Evolutionary conservation across 768 basidiomycete species (phyloP).

Genomic region (Rhizopogon roseolus): DNA sequence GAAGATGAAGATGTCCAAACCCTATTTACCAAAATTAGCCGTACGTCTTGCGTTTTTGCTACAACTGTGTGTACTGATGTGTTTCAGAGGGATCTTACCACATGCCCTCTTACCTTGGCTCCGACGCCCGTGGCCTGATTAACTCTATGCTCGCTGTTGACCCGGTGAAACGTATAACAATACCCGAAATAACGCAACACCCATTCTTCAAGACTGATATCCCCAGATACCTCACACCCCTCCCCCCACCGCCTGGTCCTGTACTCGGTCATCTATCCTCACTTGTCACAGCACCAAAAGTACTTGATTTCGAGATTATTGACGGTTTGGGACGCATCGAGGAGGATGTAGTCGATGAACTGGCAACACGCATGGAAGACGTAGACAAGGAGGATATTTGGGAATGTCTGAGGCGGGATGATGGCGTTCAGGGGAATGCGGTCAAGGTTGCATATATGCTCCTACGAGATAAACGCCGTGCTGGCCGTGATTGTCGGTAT

Average conservation of each 20-base stretch:
- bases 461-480: conserved; percentile 79
- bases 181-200: conserved; percentile 86
- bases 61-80: background rate
- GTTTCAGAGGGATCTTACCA: conserved; percentile 80
- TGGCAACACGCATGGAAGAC: conserved; percentile 65
- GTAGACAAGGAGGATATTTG: conserved; percentile 83
- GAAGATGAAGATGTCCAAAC: conserved; percentile 95
- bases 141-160: conserved; percentile 89
- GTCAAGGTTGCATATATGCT: conserved; percentile 97
- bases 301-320: conserved; percentile 78
- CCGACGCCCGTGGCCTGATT: conserved; percentile 77
- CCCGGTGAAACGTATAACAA: conserved; percentile 91
- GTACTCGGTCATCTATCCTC: conserved; percentile 71
- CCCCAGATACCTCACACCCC: conserved; percentile 78
- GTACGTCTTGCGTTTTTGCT: conserved; percentile 42
- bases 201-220: conserved; percentile 88
- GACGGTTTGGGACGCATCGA: conserved; percentile 91
- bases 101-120: conserved; percentile 75
- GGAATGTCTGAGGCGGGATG: conserved; percentile 78
- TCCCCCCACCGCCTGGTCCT: conserved; percentile 74
- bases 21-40: conserved; percentile 91
- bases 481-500: conserved; percentile 78
- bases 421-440: conserved; percentile 83
- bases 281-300: conserved; percentile 63
- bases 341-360: conserved; percentile 83